Base-by-base conservation (phyloP, 2,329 filamentous ascomycete genomes). In the Talaromyces atroroseus region DNA sequence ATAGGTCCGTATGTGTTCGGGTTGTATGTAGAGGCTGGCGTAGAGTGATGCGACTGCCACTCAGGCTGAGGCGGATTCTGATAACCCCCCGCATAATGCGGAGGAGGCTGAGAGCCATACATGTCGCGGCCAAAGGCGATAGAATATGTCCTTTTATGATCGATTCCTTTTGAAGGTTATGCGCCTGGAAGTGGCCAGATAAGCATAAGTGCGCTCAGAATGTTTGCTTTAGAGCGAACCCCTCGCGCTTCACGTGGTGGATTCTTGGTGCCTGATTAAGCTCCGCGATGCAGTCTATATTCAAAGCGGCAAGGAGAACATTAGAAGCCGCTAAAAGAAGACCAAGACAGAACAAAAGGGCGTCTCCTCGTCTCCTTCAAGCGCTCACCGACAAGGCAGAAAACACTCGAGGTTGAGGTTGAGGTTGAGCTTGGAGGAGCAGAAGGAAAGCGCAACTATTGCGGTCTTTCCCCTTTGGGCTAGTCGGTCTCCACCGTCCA, bases 1-100 rank as follows among this genome's bases (percentile, higher is more conserved):
- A 70, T 73, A 21, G 65, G 66, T 5, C 71, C 71, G 58, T 73
- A 74, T 7, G 59, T 67, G 42, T 61, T 67, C 14, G 71, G 71
- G 34, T 66, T 69, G 59, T 74, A 75, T 7, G 59, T 52, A 54
- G 63, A 56, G 18, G 60, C 42, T 14, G 52, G 58, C 14, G 58
- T 52, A 49, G 59, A 58, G 2, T 60, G 59, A 24, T 54, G 58
- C n/a, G 67, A 58, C 47, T 59, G 62, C 63, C 72, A 75, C 69
- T 74, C 72, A 46, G 73, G 72, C 52, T 70, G 67, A 14, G 68
- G 60, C 47, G 70, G 62, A 54, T 62, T 54, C 29, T 64, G 60
- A 60, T 63, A 62, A 11, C 47, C 38, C 26, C 58, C 53, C 34
- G 58, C 32, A 20, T 64, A 63, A 18, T 65, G 64, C 20, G 66